Evolutionary conservation across 345 rosid species (phyloP).

Genomic region (Firmiana major): DNA sequence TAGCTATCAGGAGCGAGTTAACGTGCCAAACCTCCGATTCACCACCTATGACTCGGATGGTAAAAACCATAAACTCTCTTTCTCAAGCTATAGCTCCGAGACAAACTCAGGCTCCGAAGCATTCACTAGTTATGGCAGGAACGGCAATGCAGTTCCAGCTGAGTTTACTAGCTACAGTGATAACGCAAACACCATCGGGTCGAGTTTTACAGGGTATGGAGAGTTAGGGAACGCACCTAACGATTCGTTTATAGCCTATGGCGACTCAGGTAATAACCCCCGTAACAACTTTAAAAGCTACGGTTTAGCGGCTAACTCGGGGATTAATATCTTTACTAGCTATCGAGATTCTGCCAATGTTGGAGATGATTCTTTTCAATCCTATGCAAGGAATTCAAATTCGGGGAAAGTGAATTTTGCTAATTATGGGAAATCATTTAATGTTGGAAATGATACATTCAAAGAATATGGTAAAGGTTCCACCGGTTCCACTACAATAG

Average conservation of each 20-base stretch:
- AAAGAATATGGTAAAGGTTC: conserved; percentile 50
- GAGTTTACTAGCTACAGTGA: conserved; percentile 44
- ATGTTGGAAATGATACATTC: conserved; percentile 46
- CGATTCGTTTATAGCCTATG: conserved; percentile 51
- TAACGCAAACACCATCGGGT: conserved; percentile 44
- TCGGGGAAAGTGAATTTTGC: conserved; percentile 38
- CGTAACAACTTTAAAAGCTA: conserved; percentile 46
- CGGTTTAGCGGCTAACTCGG: conserved; percentile 29
- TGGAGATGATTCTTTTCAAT: conserved; percentile 46
- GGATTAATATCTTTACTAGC: conserved; percentile 28
- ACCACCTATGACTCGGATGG: conserved; percentile 34
- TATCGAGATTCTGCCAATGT: conserved; percentile 43
- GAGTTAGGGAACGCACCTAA: conserved; percentile 43
- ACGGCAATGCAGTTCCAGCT: conserved; percentile 44
- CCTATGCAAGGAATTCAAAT: conserved; percentile 44
- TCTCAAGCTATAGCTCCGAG: conserved; percentile 37
- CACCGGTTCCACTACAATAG: conserved; percentile 27
- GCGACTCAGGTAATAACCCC: conserved; percentile 54
- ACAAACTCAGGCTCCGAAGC: conserved; percentile 49
- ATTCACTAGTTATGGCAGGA: conserved; percentile 54
- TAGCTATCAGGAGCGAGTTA: conserved; percentile 37
- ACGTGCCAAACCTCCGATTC: conserved; percentile 57
- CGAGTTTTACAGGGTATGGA: conserved; percentile 52
- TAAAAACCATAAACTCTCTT: conserved; percentile 35
- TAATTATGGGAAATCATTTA: conserved; percentile 50